Conservation (phyloP, 306 rosid genomes). For the Cucumis melo region DNA sequence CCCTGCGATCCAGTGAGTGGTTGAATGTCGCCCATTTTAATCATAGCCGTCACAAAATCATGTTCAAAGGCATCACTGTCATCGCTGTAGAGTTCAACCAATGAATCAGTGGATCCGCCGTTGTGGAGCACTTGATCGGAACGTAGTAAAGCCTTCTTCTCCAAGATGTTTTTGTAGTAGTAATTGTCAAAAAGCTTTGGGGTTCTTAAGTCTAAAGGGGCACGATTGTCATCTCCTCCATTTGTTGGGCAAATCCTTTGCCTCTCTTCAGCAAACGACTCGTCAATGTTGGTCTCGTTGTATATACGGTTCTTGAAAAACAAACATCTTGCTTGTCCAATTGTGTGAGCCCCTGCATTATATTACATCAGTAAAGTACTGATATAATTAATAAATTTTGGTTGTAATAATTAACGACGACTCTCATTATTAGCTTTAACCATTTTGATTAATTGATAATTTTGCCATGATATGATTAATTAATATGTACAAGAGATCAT, state of each 20-base stretch:
- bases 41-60: conserved; percentile 52
- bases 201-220: conserved; percentile 36
- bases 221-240: conserved; percentile 40
- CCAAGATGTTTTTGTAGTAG: conserved; percentile 47
- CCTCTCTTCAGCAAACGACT: conserved; percentile 34
- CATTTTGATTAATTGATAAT: too few species aligned
- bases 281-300: conserved; percentile 39
- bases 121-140: conserved; percentile 52
- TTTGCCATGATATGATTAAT: not conserved
- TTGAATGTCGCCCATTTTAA: conserved; percentile 57
- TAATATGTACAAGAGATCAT: not conserved
- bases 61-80: conserved; percentile 17
- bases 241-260: conserved; percentile 30
- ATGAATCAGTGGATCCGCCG: conserved; percentile 60
- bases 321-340: conserved; percentile 61
- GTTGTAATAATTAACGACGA: too few species aligned
- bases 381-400: too few species aligned
- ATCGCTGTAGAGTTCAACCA: conserved; percentile 33
- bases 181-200: conserved; percentile 42
- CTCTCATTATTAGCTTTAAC: too few species aligned
- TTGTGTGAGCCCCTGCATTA: conserved; percentile 54
- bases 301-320: conserved; percentile 38
- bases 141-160: conserved; percentile 51
- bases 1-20: conserved; percentile 70
- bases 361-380: too few species aligned